Base-by-base conservation (phyloP, 495 filamentous ascomycete species). In the Xylaria sp. region DNA sequence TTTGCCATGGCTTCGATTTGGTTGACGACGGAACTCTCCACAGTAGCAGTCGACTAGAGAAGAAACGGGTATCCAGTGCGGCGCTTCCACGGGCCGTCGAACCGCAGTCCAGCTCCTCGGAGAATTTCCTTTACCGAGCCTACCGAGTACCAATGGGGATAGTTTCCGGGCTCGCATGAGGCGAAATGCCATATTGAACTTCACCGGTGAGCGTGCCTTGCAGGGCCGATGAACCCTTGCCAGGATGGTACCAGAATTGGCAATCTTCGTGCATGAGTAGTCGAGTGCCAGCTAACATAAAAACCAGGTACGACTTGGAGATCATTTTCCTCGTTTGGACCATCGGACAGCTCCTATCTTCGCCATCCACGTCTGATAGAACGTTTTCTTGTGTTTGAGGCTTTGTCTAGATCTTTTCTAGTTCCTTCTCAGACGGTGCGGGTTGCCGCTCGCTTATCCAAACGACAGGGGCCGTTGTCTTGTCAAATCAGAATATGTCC, bases 41-140 rank as follows among this genome's bases (percentile, higher is more conserved):
- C 44, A 31, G 9, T 52, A 46, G 55, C 12, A 33, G 37, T 50
- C 5, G 11, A n/a, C 53, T 46, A 50, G 50, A 58, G 52, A n/a
- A 33, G 35, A 69, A 24, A 46, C 44, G 55, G 55, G 43, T 21
- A 55, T 58, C 67, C 40, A 57, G 24, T 29, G 35, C 50, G 41
- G 70, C 74, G 76, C 76, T 75, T 75, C 72, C 74, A 43, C 76
- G 76, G 76, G 33, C 76, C 76, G 76, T 74, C 73, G 52, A 71
- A 62, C 76, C 76, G 76, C 71, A 69, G 58, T 41, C 65, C 48
- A 69, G 48, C 48, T 19, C 29, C 0, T 71, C 69, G 69, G 69
- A 71, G 69, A 71, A 71, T 71, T 65, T 37, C 43, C 48, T 35
- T 29, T 29, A 41, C 59, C 35, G 59, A 43, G 59, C 6, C 59